Base-by-base conservation (phyloP, 208 protist genomes). In the Hexamita inflata region DNA sequence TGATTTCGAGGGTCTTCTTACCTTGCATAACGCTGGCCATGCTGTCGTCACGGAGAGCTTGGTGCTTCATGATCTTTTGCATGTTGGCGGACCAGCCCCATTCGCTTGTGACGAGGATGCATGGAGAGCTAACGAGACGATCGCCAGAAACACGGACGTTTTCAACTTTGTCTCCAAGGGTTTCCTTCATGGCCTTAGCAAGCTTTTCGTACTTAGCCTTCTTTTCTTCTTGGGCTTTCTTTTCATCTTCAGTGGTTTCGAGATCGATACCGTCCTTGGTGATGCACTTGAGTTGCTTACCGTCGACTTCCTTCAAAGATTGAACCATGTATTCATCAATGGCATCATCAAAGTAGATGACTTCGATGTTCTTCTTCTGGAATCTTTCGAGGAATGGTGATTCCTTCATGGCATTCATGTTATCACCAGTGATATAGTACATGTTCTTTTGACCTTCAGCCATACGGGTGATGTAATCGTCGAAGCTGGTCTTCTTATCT, bases 1-100 rank as follows among this genome's bases (percentile, higher is more conserved):
- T 98, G 84, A 99, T 86, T 88, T 98, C 94, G 76, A 98, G 84
- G 39, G 91, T 98, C 89, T 98, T 98, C 88, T 97, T 97, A 32
- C 88, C 91, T 39, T 87, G 84, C 93, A 98, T 98, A 88, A 96
- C 95, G 59, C 83, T 84, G 7, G 88, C 88, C 90, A 96, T 94
- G 77, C 86, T 88, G 39, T 83, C 88, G 82, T 98, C 94, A 82
- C 92, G 86, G 24, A 98, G 89, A 11, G 95, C 93, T 88, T 98
- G 95, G 76, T 93, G 92, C 83, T 96, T 96, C 94, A 98, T 97
- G 87, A 99, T 97, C 80, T 95, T 84, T 86, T 97, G 91, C 94
- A 98, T 97, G 86, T 97, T 96, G 78, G 94, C 94, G 38, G 91
- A 93, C 93, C 93, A 98, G 74, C 95, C 93, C 81, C 91, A 96